These are phyloP conservation scores for Nemania bipapillata DNA, from an alignment of 2,329 filamentous ascomycete species.

Conservation along the genomic window DNA sequence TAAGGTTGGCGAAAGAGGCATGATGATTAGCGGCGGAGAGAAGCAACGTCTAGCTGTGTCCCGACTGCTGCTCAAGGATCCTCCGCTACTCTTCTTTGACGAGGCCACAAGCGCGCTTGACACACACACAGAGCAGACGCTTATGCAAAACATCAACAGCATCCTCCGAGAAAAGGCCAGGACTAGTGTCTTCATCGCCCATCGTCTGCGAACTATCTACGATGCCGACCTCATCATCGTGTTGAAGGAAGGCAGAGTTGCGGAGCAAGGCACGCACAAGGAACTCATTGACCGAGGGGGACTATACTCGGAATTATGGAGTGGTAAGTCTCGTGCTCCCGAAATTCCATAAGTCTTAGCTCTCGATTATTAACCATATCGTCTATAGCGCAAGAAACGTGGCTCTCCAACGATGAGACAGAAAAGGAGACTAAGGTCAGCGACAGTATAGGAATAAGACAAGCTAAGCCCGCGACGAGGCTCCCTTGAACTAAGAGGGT, in stretches of 20 bases:
- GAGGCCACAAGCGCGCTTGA: slow-evolving; percentile 93
- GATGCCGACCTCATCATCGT: slow-evolving; percentile 95
- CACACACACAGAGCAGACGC: slow-evolving; percentile 89
- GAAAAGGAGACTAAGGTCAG: slow-evolving; percentile 17
- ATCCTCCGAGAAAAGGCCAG: slow-evolving; percentile 87
- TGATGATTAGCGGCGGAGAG: slow-evolving; percentile 97
- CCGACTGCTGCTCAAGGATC: slow-evolving; percentile 85
- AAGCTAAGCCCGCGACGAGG: not conserved
- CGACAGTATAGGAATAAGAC: not conserved
- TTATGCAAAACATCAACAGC: slow-evolving; percentile 91
- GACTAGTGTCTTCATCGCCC: slow-evolving; percentile 95
- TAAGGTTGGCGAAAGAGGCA: slow-evolving; percentile 89
- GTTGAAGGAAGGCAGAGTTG: slow-evolving; percentile 82
- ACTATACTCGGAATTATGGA: slow-evolving; percentile 91
- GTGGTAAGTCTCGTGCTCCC: slow-evolving; percentile 67
- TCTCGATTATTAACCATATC: slow-evolving; percentile 2
- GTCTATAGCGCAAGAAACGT: slow-evolving; percentile 37
- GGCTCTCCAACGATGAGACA: slow-evolving; percentile 29
- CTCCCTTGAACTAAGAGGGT: not conserved
- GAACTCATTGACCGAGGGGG: slow-evolving; percentile 81
- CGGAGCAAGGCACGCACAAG: slow-evolving; percentile 87
- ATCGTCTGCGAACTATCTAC: slow-evolving; percentile 90
- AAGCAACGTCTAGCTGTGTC: slow-evolving; percentile 91
- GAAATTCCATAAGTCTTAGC: not conserved
- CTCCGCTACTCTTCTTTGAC: slow-evolving; percentile 91